Evolutionary conservation across 345 rosid species (phyloP).

Genomic region (Eucalyptus camaldulensis): DNA sequence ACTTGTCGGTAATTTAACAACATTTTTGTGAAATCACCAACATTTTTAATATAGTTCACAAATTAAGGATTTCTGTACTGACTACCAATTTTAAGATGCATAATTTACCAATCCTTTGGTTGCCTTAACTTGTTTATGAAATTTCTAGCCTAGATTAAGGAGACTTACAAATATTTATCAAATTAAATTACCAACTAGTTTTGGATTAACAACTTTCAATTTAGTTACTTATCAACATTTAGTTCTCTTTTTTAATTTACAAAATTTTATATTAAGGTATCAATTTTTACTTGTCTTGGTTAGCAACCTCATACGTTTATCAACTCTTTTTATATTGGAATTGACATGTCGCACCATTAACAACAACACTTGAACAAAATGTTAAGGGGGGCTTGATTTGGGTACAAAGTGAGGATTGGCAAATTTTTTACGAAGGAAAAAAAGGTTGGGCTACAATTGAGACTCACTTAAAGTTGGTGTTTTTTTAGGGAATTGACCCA

Average conservation of each 20-base stretch:
- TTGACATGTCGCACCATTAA: neutral
- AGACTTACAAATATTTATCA: neutral
- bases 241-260: neutral
- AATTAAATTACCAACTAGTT: neutral
- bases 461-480: neutral
- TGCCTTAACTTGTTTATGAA: neutral
- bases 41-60: neutral
- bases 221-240: neutral
- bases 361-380: neutral
- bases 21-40: neutral
- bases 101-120: neutral
- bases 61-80: neutral
- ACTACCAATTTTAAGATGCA: neutral
- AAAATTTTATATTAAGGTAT: neutral
- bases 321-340: neutral
- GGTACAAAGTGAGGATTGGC: neutral
- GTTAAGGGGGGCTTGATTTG: neutral
- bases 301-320: neutral
- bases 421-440: neutral
- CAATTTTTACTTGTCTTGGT: neutral
- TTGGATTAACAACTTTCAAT: neutral
- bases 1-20: neutral
- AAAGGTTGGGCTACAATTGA: neutral
- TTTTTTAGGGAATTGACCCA: neutral
- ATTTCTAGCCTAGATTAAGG: neutral